phyloP scores from a whole-genome alignment of 495 filamentous ascomycete species.

The Umbilicaria muhlenbergii region DNA sequence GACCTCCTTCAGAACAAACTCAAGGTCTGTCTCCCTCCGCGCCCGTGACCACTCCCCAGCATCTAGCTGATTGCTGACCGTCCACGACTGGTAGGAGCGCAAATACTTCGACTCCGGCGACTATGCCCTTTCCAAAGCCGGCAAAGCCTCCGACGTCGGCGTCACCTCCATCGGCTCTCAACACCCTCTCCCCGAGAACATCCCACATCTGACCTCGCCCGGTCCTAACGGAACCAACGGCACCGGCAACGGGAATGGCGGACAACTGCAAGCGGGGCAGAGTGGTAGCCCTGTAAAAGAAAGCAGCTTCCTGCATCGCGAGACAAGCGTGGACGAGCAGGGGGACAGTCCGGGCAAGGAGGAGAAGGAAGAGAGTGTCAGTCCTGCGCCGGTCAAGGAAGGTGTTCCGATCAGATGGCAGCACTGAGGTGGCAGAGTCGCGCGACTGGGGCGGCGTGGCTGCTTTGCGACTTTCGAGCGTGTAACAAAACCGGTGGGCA shows the following conservation, averaged over 20 bases:
- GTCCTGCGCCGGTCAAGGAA: conserved; percentile 33
- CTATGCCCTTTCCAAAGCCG: conserved; percentile 95
- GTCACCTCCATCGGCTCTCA: conserved; percentile 86
- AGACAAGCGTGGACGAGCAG: conserved; percentile 55
- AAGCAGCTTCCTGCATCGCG: conserved; percentile 63
- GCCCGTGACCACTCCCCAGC: background rate
- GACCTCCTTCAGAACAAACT: conserved; percentile 97
- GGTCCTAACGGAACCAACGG: conserved; percentile 27
- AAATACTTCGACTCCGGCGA: conserved; percentile 99
- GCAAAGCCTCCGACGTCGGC: conserved; percentile 88
- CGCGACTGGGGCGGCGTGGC: no score
- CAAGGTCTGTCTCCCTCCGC: conserved; percentile 33
- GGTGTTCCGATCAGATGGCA: conserved; percentile 50
- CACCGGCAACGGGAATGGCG: conserved; percentile 24
- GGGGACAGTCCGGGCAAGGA: conserved; percentile 23
- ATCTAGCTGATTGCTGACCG: conserved; percentile 1
- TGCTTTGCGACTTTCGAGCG: no score
- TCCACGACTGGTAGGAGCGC: conserved; percentile 46
- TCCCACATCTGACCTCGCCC: conserved; percentile 77
- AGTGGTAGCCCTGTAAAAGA: conserved; percentile 77
- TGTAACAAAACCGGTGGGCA: no score
- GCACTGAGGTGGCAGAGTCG: background rate
- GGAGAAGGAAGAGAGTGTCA: conserved; percentile 25
- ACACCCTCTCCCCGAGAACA: conserved; percentile 89
- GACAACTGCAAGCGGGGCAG: conserved; percentile 34